A percentile compares a stretch with the other conserved stretches of the same genome.
phyloP scores from a whole-genome alignment of 768 basidiomycete species.

The Tephrocybe rancida region DNA sequence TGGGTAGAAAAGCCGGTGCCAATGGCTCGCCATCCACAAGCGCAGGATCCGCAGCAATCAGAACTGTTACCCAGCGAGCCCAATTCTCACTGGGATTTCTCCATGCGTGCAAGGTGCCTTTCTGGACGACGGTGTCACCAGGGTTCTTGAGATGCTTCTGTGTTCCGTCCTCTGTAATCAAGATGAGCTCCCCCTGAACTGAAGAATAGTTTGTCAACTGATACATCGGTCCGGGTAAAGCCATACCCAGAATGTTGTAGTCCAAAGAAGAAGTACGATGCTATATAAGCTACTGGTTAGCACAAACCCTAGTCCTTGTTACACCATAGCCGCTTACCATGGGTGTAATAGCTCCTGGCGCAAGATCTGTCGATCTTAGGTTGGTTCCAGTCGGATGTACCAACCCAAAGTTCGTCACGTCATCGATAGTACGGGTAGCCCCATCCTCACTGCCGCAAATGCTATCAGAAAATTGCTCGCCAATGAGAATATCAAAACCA shows the following conservation, averaged over 20 bases:
- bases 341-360: conserved; percentile 48
- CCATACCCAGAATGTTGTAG: conserved; percentile 59
- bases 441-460: conserved; percentile 61
- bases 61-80: conserved; percentile 53
- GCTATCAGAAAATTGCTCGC: not conserved
- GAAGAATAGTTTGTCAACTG: not conserved
- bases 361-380: conserved; percentile 54
- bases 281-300: conserved; percentile 21
- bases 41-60: conserved; percentile 58
- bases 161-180: conserved; percentile 58
- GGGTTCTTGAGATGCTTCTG: conserved; percentile 55
- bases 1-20: conserved; percentile 28
- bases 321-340: conserved; percentile 41
- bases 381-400: conserved; percentile 47
- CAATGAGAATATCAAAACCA: not conserved
- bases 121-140: conserved; percentile 59
- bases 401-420: conserved; percentile 41
- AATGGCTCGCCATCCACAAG: conserved; percentile 45
- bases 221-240: not conserved
- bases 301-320: not conserved
- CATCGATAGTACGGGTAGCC: conserved; percentile 39
- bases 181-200: conserved; percentile 58
- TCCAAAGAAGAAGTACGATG: conserved; percentile 61
- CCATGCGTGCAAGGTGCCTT: conserved; percentile 65
- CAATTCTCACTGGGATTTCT: conserved; percentile 54